Base-by-base conservation (phyloP, 352 stramenopile genomes). In the Peronospora destructor region DNA sequence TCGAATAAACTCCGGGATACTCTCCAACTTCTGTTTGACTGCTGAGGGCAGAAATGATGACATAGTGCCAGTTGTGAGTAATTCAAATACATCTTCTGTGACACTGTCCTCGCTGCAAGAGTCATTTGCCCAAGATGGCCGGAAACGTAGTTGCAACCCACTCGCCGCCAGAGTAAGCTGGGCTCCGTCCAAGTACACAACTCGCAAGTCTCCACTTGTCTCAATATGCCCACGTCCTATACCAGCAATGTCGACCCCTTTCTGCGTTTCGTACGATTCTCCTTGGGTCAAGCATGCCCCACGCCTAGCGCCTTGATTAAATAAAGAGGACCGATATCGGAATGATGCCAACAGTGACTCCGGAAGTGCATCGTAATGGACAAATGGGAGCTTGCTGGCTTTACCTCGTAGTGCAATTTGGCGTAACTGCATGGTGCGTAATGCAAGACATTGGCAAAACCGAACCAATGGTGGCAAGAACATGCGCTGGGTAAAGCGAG, bases 331-430 rank as follows among this genome's bases (percentile, higher is more conserved):
- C 34, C 61, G 51, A 34, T 64, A 52, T 7, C 66, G 61, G 8
- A 84, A 68, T 0, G 59, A 74, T 5, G 52, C 47, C 37, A 85
- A 17, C 4, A 87, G n/a, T 0, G 61, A 68, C 29, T 64, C 57
- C 6, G 76, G 69, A 6, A 85, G 35, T 0, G 33, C 53, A 23
- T 87, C 76, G 38, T 68, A 85, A 45, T 87, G 76, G 2, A 79
- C 47, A 19, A 81, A 60, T 10, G 73, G 73, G 2, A 76, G 57
- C 14, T 71, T 74, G 16, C 36, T 63, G 0, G 53, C 38, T n/a
- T 71, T 56, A 19, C 62, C 40, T 19, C 49, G 49, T 14, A 83
- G 60, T n/a, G 69, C 70, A 6, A 66, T 64, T 38, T 52, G 55
- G 5, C 76, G 73, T 25, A 87, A 25, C 25, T 85, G 71, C 43